These are phyloP conservation scores for Stemphylium beticola DNA, from an alignment of 2,329 filamentous ascomycete genomes.

Conservation along the genomic window DNA sequence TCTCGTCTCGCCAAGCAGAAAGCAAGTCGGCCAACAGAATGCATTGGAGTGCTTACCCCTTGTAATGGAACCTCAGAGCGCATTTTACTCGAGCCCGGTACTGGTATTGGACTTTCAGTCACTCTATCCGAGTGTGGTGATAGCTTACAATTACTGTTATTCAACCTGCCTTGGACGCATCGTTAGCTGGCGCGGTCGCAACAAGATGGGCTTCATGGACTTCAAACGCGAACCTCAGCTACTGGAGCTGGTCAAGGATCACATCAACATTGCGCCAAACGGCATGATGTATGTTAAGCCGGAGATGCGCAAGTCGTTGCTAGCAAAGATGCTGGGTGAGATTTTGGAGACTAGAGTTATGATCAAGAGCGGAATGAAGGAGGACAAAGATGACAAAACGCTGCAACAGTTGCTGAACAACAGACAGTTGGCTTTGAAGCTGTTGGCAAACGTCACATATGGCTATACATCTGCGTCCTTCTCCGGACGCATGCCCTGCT, in stretches of 20 bases:
- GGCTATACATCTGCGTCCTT: conserved; percentile 97
- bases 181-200: conserved; percentile 83
- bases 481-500: conserved; percentile 96
- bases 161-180: conserved; percentile 93
- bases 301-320: conserved; percentile 82
- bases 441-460: conserved; percentile 98
- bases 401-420: conserved; percentile 91
- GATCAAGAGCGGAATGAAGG: conserved; percentile 97
- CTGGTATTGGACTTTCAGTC: conserved; percentile 96
- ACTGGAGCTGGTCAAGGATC: conserved; percentile 77
- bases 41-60: conserved; percentile 91
- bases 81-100: conserved; percentile 88
- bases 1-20: conserved; percentile 84
- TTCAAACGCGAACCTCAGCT: conserved; percentile 79
- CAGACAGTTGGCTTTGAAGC: conserved; percentile 88
- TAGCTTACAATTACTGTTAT: conserved; percentile 99
- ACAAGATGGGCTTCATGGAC: conserved; percentile 93
- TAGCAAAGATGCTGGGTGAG: conserved; percentile 96
- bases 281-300: conserved; percentile 94
- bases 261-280: conserved; percentile 93
- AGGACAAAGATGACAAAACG: conserved; percentile 84
- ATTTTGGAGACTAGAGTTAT: conserved; percentile 96
- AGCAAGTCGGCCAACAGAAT: conserved; percentile 93
- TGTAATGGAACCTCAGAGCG: conserved; percentile 97
- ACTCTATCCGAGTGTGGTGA: conserved; percentile 96